Evolutionary conservation across 1,284 basidiomycete species (phyloP).

Genomic region (Moesziomyces sp.): DNA sequence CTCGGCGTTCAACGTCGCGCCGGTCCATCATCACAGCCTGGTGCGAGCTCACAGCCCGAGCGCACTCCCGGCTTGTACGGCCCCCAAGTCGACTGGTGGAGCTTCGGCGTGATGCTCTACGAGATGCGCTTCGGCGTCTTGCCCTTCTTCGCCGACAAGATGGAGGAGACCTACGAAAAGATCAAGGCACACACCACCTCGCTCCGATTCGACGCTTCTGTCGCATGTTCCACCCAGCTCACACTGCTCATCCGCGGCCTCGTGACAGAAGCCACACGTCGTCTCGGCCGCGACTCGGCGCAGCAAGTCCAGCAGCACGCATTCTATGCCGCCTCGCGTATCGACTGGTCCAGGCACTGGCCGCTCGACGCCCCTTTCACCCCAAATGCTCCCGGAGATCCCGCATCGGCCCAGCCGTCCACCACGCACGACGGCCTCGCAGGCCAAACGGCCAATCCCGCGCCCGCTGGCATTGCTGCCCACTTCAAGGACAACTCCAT

Average conservation of each 20-base stretch:
- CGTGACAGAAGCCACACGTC: slow-evolving; percentile 29
- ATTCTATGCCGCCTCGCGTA: slow-evolving; percentile 37
- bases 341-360: slow-evolving; percentile 57
- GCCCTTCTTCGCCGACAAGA: slow-evolving; percentile 62
- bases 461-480: slow-evolving; percentile 4
- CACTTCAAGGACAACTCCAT: slow-evolving; percentile 28
- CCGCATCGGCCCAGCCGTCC: too few species aligned
- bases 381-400: slow-evolving; percentile 27
- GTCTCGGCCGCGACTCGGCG: slow-evolving; percentile 51
- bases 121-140: slow-evolving; percentile 63
- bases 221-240: slow-evolving; percentile 39
- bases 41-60: slow-evolving; percentile 4
- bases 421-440: background rate
- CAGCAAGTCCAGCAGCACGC: slow-evolving; percentile 51
- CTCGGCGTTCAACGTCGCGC: slow-evolving; percentile 18
- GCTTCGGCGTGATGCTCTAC: slow-evolving; percentile 64
- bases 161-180: slow-evolving; percentile 61
- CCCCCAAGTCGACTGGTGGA: slow-evolving; percentile 67
- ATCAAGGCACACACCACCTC: slow-evolving; percentile 57
- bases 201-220: slow-evolving; percentile 33
- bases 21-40: background rate
- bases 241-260: slow-evolving; percentile 43
- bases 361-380: slow-evolving; percentile 53
- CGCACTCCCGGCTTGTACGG: slow-evolving; percentile 58
- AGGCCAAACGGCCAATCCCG: slow-evolving; percentile 1